Base-by-base conservation (phyloP, 108 stramenopile genomes). In the Nitzschia sp. region DNA sequence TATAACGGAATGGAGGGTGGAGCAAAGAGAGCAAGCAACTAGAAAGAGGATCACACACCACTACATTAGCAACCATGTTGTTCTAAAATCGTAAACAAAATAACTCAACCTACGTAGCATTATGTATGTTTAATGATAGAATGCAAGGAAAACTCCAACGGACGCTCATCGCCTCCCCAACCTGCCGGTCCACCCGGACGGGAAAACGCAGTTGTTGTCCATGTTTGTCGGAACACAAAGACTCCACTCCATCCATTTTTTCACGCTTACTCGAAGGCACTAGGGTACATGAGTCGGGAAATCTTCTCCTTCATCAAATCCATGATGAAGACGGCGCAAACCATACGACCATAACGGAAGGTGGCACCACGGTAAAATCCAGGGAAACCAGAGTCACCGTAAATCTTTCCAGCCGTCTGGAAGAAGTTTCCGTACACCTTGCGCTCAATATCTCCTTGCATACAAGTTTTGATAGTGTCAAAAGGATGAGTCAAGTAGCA, bases 401-500 rank as follows among this genome's bases (percentile, higher is more conserved):
- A 62, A 65, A 95, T 82, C 53, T 73, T 78, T 26, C 67, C 77
- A 11, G 82, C 94, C 19, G 91, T 89, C 43, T 90, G 70, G 37
- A 78, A 43, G 65, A 95, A 93, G n/a, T 78, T 81, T 10, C 88
- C 87, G 58, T 80, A 95, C 51, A 75, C 85, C 22, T 57, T 67
- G 46, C 94, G 73, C 69, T 95, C 91, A 72, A 95, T 91, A 71
- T 96, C 95, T 34, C 95, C 96, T 79, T 97, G 96, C 94, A 95
- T 92, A 72, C 96, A 97, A 20, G 96, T 95, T 74, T 96, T 96
- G 63, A 94, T 83, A 29, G 91, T 89, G 72, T 96, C 95, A 71
- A 91, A 85, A n/a, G 92, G 93, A 39, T 96, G 95, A 6, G 92
- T 92, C 69, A 73, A 41, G 71, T 94, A 94, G 69, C 90, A 95